These are phyloP conservation scores for Ophiocordyceps robertsii DNA, from an alignment of 2,329 filamentous ascomycete genomes.

Conservation along the genomic window DNA sequence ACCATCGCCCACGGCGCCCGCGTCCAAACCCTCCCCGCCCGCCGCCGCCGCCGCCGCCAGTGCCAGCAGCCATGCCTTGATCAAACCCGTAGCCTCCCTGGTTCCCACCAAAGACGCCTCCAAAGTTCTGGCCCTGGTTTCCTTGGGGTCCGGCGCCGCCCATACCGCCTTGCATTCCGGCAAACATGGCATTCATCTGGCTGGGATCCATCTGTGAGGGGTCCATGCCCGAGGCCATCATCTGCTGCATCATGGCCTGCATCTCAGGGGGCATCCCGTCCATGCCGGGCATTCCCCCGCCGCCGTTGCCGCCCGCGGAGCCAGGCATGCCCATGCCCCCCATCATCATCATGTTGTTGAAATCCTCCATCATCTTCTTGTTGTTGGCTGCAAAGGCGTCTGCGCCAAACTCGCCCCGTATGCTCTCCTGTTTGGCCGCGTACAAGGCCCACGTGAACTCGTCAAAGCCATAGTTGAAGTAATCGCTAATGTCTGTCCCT, in stretches of 20 bases:
- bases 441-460: slow-evolving; percentile 97
- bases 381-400: slow-evolving; percentile 48
- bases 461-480: slow-evolving; percentile 98
- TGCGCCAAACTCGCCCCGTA: slow-evolving; percentile 63
- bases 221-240: slow-evolving; percentile 53
- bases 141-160: slow-evolving; percentile 30
- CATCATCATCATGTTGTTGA: slow-evolving; percentile 57
- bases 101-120: slow-evolving; percentile 36
- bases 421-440: slow-evolving; percentile 70
- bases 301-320: slow-evolving; percentile 16
- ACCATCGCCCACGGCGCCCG: slow-evolving; percentile 16
- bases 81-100: slow-evolving; percentile 40
- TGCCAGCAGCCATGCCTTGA: slow-evolving; percentile 29
- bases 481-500: slow-evolving; percentile 88
- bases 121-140: slow-evolving; percentile 37
- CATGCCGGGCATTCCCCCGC: slow-evolving; percentile 38
- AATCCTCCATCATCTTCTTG: slow-evolving; percentile 69
- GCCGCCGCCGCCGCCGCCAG: slow-evolving; percentile 14
- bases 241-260: slow-evolving; percentile 57
- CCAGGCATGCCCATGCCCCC: slow-evolving; percentile 31
- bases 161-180: slow-evolving; percentile 37
- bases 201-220: slow-evolving; percentile 52
- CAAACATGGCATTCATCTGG: slow-evolving; percentile 46
- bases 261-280: slow-evolving; percentile 53
- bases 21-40: slow-evolving; percentile 13